Percentiles rank a stretch among this genome's conserved stretches.
These are phyloP conservation scores for Gryganskiella cystojenkinii DNA, from an alignment of 192 early-diverging fungal species.

Conservation along the genomic window DNA sequence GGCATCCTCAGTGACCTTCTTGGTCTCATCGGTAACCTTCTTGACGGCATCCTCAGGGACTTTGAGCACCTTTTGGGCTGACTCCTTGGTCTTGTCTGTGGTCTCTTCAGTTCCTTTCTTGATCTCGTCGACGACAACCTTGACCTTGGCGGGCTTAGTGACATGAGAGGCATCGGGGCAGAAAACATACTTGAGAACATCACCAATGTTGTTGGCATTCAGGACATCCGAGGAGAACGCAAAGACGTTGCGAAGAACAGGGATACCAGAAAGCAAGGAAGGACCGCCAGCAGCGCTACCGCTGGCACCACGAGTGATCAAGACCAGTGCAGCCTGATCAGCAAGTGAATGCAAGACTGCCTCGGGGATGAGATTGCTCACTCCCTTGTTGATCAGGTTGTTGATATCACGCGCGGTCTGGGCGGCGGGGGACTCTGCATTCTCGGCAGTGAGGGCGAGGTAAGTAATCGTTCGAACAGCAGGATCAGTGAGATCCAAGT, in stretches of 20 bases:
- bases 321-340: constrained; percentile 23
- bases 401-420: constrained; percentile 49
- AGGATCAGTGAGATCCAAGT: constrained; percentile 23
- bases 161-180: constrained; percentile 29
- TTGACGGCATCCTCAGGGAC: constrained; percentile 12
- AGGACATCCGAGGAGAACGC: constrained; percentile 48
- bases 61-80: constrained; percentile 25
- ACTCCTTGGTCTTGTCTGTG: constrained; percentile 8
- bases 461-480: constrained; percentile 49
- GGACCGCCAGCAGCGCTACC: background rate
- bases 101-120: constrained; percentile 9
- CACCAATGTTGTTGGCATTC: constrained; percentile 45
- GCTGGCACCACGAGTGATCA: constrained; percentile 32
- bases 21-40: background rate
- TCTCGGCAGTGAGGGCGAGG: constrained; percentile 40
- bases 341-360: constrained; percentile 16
- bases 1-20: constrained; percentile 7
- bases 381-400: constrained; percentile 26
- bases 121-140: constrained; percentile 14
- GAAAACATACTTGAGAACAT: constrained; percentile 57
- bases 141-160: constrained; percentile 7
- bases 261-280: constrained; percentile 23
- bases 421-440: constrained; percentile 14
- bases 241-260: constrained; percentile 39
- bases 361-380: constrained; percentile 34